Conservation (phyloP, 805 yeast genomes). For the Suhomyces pyralidae region DNA sequence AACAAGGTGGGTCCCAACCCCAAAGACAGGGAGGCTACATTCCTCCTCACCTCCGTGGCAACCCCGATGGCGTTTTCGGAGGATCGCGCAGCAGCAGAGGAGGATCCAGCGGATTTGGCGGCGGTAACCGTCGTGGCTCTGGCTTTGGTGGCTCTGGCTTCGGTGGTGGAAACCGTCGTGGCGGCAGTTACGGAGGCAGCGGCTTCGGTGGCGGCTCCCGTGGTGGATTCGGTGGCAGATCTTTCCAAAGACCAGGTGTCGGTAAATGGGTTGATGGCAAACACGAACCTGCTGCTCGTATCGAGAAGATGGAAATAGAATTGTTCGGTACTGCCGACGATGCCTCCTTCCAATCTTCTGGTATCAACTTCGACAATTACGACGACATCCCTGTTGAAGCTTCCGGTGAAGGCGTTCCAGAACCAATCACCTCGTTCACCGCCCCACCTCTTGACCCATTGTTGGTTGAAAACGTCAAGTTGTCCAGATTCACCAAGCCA, state of each 20-base stretch:
- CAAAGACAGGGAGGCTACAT: slow-evolving; percentile 19
- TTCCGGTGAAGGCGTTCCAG: slow-evolving; percentile 91
- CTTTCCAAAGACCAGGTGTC: slow-evolving; percentile 48
- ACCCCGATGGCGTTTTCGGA: slow-evolving; percentile 28
- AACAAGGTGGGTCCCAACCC: neutral
- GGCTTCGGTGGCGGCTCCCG: slow-evolving; percentile 15
- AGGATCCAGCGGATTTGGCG: slow-evolving; percentile 19
- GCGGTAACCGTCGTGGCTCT: slow-evolving; percentile 13
- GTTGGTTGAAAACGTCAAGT: slow-evolving; percentile 78
- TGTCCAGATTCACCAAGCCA: slow-evolving; percentile 91
- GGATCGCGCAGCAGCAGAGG: slow-evolving; percentile 17
- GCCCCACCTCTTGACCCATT: slow-evolving; percentile 88
- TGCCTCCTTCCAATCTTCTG: slow-evolving; percentile 79
- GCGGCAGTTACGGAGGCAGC: slow-evolving; percentile 14
- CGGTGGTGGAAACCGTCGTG: slow-evolving; percentile 16
- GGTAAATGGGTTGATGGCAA: slow-evolving; percentile 87
- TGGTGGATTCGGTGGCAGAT: slow-evolving; percentile 22
- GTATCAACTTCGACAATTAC: slow-evolving; percentile 97
- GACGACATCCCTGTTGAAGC: slow-evolving; percentile 99
- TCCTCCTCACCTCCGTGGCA: slow-evolving; percentile 33
- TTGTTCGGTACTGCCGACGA: slow-evolving; percentile 81
- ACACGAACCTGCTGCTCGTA: slow-evolving; percentile 77
- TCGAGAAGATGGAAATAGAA: slow-evolving; percentile 69
- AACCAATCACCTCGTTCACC: slow-evolving; percentile 82
- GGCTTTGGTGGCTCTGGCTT: slow-evolving; percentile 14